Conservation (phyloP, 1,139 yeast genomes). For the Candida labiduridarum region DNA sequence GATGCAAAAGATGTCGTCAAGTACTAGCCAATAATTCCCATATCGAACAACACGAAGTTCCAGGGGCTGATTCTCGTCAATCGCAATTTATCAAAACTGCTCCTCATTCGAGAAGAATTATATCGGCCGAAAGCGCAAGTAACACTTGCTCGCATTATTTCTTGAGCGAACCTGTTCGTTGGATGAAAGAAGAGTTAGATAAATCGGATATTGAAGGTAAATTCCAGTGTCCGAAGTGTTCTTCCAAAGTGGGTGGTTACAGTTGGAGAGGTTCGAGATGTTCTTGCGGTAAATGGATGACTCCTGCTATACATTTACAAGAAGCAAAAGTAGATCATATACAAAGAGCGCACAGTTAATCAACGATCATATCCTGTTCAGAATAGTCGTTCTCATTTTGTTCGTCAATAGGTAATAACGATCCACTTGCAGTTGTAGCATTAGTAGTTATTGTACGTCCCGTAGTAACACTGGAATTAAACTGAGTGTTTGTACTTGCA, state of each 20-base stretch:
- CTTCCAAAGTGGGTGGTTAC: slow-evolving; percentile 83
- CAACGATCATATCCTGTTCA: slow-evolving; percentile 47
- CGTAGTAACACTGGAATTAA: slow-evolving; percentile 17
- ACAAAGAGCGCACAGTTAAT: slow-evolving; percentile 8
- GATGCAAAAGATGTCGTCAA: slow-evolving; percentile 74
- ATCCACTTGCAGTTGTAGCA: slow-evolving; percentile 20
- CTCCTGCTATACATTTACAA: slow-evolving; percentile 87
- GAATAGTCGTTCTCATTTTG: slow-evolving; percentile 24
- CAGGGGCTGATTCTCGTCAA: slow-evolving; percentile 61
- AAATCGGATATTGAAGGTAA: slow-evolving; percentile 82
- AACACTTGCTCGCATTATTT: slow-evolving; percentile 74
- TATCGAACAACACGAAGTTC: slow-evolving; percentile 63
- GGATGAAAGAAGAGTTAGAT: slow-evolving; percentile 85
- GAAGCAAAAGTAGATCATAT: slow-evolving; percentile 79
- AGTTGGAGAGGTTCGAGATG: slow-evolving; percentile 96
- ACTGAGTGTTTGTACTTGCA: slow-evolving; percentile 15
- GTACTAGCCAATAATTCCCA: slow-evolving; percentile 50
- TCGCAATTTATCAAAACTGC: slow-evolving; percentile 64
- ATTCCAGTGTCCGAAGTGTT: slow-evolving; percentile 82
- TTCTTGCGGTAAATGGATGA: slow-evolving; percentile 94
- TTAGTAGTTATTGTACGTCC: slow-evolving; percentile 24
- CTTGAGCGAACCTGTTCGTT: slow-evolving; percentile 79
- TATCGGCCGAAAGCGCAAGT: slow-evolving; percentile 56
- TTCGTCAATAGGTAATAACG: slow-evolving; percentile 14
- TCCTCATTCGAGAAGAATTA: slow-evolving; percentile 59